Evolutionary conservation across 148 eudicot genomes (phyloP), one percentile per base, ranked within the genome.

Genomic region (Spergularia marina): DNA sequence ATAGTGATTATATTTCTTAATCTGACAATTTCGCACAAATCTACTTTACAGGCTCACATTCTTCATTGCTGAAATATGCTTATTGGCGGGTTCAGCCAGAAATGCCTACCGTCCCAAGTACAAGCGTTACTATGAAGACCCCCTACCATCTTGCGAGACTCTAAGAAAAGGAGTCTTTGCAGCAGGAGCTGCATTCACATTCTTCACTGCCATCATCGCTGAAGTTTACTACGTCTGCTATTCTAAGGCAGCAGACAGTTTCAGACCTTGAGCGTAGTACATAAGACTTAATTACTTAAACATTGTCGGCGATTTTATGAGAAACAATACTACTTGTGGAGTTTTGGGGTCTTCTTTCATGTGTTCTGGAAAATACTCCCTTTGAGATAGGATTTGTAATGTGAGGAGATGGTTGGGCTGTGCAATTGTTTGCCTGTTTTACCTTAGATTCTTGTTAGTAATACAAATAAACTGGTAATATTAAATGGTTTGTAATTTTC

Each of bases 131-230:
- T 88, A 85, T 12, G 81, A 72, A 18, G 88, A 84, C 8, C 66
- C 76, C 14, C 77, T 86, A 16, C 95, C 90, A 10, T 86, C 89
- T 11, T 94, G 98, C 47, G 89, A 87, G 79, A 90, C 94, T 14
- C 81, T 92, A 55, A 89, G 98, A 71, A 90, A 92, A 84, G 97
- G 98, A 59, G 96, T 92, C 11, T 95, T 95, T 80, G 92, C 96
- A 55, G 94, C 98, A 4, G 96, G 91, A 18, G 98, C 97, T 20
- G 91, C 96, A 12, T 95, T 95, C 83, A 81, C 79, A 41, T 83
- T 92, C 83, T 80, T 90, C 79, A 92, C 97, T 0, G 78, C 78
- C 75, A 86, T 95, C 17, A 20, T 92, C 74, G 89, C 97, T 3
- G 77, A 88, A 76, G 82, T 95, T 68, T 95, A 92, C 83, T 89